phyloP scores from a whole-genome alignment of 345 rosid species.

The Populus simonii region DNA sequence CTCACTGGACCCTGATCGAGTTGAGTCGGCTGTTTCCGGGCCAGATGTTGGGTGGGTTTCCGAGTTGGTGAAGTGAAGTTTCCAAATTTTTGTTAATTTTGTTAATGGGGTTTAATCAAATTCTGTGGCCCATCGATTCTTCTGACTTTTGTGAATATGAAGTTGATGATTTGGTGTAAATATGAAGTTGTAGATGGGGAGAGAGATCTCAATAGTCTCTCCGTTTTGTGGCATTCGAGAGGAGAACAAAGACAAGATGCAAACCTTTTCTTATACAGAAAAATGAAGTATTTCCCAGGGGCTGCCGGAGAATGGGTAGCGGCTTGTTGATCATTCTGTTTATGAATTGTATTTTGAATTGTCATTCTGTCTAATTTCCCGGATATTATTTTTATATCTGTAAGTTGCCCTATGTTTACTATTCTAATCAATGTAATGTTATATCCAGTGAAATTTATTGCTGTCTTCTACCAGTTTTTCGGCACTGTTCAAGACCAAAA shows the following conservation, averaged over 20 bases:
- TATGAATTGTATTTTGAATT: conserved; percentile 14
- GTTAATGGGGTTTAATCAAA: not conserved
- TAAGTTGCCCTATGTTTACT: not conserved
- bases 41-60: conserved; percentile 48
- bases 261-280: conserved; percentile 17
- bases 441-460: not conserved
- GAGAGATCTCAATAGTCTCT: conserved; percentile 20
- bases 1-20: conserved; percentile 27
- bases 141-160: not conserved
- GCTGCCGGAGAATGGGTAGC: conserved; percentile 33
- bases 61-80: conserved; percentile 40
- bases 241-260: not conserved
- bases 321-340: conserved; percentile 15
- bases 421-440: conserved; percentile 16
- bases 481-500: no score
- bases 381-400: not conserved
- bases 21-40: conserved; percentile 20
- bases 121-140: conserved; percentile 19
- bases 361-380: conserved; percentile 1
- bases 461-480: no score
- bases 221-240: conserved; percentile 26
- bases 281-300: conserved; percentile 18
- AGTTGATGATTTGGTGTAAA: conserved; percentile 23
- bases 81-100: conserved; percentile 11
- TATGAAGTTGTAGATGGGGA: conserved; percentile 21